phyloP scores from a whole-genome alignment of 805 yeast species.

The Hanseniaspora singularis region DNA sequence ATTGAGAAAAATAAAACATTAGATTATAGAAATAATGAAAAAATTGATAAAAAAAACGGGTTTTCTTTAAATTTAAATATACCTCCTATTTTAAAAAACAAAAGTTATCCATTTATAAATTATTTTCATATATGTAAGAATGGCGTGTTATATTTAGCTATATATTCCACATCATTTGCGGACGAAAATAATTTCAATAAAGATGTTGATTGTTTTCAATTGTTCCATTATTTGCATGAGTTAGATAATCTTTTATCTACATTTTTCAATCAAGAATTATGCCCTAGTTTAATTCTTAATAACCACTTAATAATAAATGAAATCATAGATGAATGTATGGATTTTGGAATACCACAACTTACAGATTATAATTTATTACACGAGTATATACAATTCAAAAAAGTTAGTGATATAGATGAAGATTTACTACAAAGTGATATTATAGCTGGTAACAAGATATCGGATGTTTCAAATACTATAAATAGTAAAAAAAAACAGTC shows the following conservation, averaged over 20 bases:
- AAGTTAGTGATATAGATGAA: slow-evolving; percentile 23
- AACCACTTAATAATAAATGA: slow-evolving; percentile 69
- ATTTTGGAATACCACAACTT: slow-evolving; percentile 74
- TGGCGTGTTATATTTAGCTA: slow-evolving; percentile 3
- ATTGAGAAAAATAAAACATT: not conserved
- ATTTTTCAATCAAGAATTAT: slow-evolving; percentile 36
- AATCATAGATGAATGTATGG: slow-evolving; percentile 80
- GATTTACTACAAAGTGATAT: too few species aligned
- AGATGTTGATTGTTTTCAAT: slow-evolving; percentile 11
- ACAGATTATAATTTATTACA: slow-evolving; percentile 67
- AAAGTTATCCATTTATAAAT: slow-evolving; percentile 7
- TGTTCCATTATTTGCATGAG: slow-evolving; percentile 22
- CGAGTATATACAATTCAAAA: slow-evolving; percentile 60
- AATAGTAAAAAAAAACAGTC: not conserved
- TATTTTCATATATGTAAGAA: slow-evolving; percentile 5
- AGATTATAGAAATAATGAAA: not conserved
- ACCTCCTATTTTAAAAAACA: slow-evolving; percentile 1
- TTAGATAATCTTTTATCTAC: slow-evolving; percentile 22
- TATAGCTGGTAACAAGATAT: too few species aligned
- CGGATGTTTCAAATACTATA: too few species aligned
- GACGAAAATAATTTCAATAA: not conserved
- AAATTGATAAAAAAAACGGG: not conserved
- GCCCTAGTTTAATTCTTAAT: slow-evolving; percentile 26
- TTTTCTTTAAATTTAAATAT: not conserved
- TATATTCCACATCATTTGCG: slow-evolving; percentile 1